Percentiles rank a stretch among this genome's conserved stretches.
These are phyloP conservation scores for Fusarium miscanthi DNA, from an alignment of 2,329 filamentous ascomycete genomes.

Conservation along the genomic window DNA sequence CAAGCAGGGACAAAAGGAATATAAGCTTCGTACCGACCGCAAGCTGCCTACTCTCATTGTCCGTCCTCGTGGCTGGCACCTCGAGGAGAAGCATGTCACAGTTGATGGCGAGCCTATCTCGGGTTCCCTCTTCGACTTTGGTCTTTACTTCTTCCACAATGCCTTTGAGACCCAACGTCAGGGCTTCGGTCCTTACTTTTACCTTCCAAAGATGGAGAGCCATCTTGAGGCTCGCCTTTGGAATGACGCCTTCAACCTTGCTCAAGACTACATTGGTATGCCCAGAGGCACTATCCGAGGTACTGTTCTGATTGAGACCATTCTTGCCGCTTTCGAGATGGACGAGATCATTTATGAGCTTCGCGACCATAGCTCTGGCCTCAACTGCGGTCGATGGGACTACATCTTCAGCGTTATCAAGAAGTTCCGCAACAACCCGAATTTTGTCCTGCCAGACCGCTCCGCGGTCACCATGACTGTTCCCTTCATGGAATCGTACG, in stretches of 20 bases:
- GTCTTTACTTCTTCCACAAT: slow-evolving; percentile 99
- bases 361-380: slow-evolving; percentile 91
- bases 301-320: slow-evolving; percentile 97
- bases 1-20: slow-evolving; percentile 94
- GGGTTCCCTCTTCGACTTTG: slow-evolving; percentile 94
- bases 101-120: slow-evolving; percentile 96
- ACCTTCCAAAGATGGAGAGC: slow-evolving; percentile 97
- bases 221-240: slow-evolving; percentile 96
- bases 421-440: slow-evolving; percentile 95
- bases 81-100: slow-evolving; percentile 98
- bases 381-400: slow-evolving; percentile 99
- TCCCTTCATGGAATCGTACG: slow-evolving; percentile 96
- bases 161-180: slow-evolving; percentile 86
- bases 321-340: slow-evolving; percentile 98
- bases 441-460: slow-evolving; percentile 93
- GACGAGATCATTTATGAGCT: slow-evolving; percentile 99
- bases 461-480: slow-evolving; percentile 95
- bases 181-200: slow-evolving; percentile 95
- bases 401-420: slow-evolving; percentile 99
- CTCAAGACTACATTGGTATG: slow-evolving; percentile 92
- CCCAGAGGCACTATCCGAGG: slow-evolving; percentile 90
- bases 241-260: slow-evolving; percentile 98
- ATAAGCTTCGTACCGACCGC: slow-evolving; percentile 94
- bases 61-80: slow-evolving; percentile 95
- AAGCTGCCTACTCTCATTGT: slow-evolving; percentile 89